Base-by-base conservation (phyloP, 2,329 filamentous ascomycete genomes). In the Ophiocordyceps polyrhachis-furcata region DNA sequence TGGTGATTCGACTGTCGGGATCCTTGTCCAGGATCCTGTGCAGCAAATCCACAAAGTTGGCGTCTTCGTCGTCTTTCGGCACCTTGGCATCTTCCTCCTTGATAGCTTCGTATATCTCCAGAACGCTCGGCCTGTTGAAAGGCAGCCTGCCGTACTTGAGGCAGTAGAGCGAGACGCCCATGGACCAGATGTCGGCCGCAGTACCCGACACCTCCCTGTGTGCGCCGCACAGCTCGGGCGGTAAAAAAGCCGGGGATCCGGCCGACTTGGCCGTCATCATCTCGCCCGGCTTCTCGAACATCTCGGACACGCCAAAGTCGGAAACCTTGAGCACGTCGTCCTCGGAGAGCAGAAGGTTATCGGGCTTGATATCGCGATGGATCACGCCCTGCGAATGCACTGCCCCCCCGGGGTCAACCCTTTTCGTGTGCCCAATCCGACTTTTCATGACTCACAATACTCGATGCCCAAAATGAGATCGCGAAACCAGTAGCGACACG, bases 281-380 rank as follows among this genome's bases (percentile, higher is more conserved):
- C 41, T 85, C 74, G 2, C 82, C 70, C 2, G 67, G 56, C 59
- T 93, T 94, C 57, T 89, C 82, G 53, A 98, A 98, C 79, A 98
- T 95, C 58, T 98, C 89, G 1, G 89, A 96, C 8, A 96, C 91
- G n/a, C 91, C 91, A 68, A 98, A 98, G 61, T 96, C 91, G 44
- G 93, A 87, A 51, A 98, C 82, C 60, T 96, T 98, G 44, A 98
- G 74, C n/a, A 94, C 79, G 54, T 96, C 83, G 45, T 95, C 88
- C 32, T 81, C 74, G 0, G 87, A 94, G 37, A 98, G 68, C 8
- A 98, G 73, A 44, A 93, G 81, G 53, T 98, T 98, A 60, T 96
- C 91, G 0, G 91, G 91, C 62, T 98, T 98, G 66, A 98, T 95
- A 56, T 98, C 91, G 44, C 91, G 78, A 60, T 98, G 91, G 15